Percentiles rank a stretch among this genome's conserved stretches.
These are phyloP conservation scores for Salvia miltiorrhiza DNA, from an alignment of 257 asterid species.

Conservation along the genomic window DNA sequence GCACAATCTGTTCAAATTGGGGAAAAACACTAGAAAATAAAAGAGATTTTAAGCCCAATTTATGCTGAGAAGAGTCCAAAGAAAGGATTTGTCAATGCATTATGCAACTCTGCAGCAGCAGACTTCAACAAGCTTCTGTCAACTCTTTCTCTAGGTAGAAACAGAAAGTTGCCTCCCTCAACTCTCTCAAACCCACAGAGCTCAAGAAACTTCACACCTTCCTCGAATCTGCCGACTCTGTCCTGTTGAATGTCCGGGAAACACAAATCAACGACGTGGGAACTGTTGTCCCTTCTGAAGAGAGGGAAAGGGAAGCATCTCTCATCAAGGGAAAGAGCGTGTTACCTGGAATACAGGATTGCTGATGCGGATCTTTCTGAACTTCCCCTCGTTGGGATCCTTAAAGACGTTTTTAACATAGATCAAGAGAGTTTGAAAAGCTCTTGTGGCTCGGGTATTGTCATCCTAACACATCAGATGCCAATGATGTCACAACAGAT, in stretches of 20 bases:
- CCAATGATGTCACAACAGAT: neutral
- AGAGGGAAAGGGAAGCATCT: neutral
- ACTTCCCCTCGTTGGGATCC: conserved; percentile 60
- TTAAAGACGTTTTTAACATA: conserved; percentile 51
- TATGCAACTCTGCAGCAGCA: conserved; percentile 48
- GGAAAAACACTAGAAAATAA: neutral
- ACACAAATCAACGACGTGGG: neutral
- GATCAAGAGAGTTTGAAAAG: conserved; percentile 56
- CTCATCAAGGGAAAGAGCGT: neutral
- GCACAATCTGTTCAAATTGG: neutral
- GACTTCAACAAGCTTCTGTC: conserved; percentile 33
- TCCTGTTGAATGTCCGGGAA: conserved; percentile 39
- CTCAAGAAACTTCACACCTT: conserved; percentile 62
- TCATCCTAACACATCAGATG: conserved; percentile 39
- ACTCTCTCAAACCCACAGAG: conserved; percentile 67
- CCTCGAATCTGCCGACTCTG: conserved; percentile 56
- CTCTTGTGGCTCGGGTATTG: conserved; percentile 32
- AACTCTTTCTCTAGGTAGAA: conserved; percentile 43
- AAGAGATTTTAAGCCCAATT: neutral
- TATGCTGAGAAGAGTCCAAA: conserved; percentile 51
- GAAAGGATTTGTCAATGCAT: conserved; percentile 66
- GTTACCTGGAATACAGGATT: conserved; percentile 74
- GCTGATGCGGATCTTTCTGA: conserved; percentile 69
- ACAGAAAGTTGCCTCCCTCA: conserved; percentile 41
- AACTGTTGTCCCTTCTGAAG: neutral